These are phyloP conservation scores for Balamuthia mandrillaris DNA, from an alignment of 208 protist species.

Conservation along the genomic window DNA sequence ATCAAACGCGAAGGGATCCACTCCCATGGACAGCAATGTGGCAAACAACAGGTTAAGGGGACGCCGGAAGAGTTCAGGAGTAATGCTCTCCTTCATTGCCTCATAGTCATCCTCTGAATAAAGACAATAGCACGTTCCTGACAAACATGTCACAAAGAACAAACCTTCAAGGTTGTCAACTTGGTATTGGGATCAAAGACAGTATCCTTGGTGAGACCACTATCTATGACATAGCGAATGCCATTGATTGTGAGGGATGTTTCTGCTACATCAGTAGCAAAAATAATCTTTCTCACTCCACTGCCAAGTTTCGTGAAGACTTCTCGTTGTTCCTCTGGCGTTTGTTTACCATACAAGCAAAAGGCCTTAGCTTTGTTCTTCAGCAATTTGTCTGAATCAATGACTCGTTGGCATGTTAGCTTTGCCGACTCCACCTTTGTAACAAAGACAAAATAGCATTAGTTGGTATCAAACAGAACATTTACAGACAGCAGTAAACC, in stretches of 20 bases:
- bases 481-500: no score
- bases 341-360: not conserved
- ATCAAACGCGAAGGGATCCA: no score
- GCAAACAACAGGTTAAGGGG: no score
- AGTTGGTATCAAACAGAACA: no score
- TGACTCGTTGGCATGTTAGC: no score
- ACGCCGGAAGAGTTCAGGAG: no score
- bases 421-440: not conserved
- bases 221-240: constrained; percentile 88
- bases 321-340: constrained; percentile 38
- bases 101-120: no score
- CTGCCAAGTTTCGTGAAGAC: constrained; percentile 74
- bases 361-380: not conserved
- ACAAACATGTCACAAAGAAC: constrained; percentile 18
- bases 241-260: constrained; percentile 97
- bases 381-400: no score
- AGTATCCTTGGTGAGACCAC: constrained; percentile 94
- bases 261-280: constrained; percentile 99
- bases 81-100: no score
- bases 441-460: not conserved
- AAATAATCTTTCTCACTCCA: constrained; percentile 90
- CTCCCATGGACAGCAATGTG: no score
- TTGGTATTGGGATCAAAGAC: not conserved
- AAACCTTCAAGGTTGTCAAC: not conserved
- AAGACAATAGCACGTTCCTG: constrained; percentile 70